Percentiles rank a stretch among this genome's conserved stretches.
phyloP scores from a whole-genome alignment of 1,284 basidiomycete species.

The Cutaneotrichosporon sp. region DNA sequence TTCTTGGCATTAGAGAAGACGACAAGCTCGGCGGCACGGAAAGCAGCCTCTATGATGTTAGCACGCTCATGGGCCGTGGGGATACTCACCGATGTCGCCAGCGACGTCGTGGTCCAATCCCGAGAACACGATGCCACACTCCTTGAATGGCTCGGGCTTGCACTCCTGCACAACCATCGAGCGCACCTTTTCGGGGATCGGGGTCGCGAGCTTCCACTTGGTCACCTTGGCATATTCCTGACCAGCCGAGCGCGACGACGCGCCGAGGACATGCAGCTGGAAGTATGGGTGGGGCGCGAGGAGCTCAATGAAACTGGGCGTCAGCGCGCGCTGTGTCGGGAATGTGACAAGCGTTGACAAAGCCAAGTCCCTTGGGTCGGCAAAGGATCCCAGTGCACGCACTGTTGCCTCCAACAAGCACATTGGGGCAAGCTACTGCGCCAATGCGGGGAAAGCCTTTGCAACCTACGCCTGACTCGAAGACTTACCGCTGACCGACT shows the following conservation, averaged over 20 bases:
- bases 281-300: conserved; percentile 90
- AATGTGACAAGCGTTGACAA: too few relatives aligned
- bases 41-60: conserved; percentile 60
- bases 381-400: too few relatives aligned
- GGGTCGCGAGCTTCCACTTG: conserved; percentile 83
- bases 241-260: conserved; percentile 81
- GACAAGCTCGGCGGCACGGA: conserved; percentile 79
- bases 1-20: conserved; percentile 99
- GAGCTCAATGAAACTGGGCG: conserved; percentile 71
- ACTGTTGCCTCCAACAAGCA: too few relatives aligned
- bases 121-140: conserved; percentile 87
- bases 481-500: conserved; percentile 69
- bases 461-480: too few relatives aligned
- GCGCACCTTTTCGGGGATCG: conserved; percentile 65
- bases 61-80: too few relatives aligned
- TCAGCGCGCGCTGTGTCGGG: too few relatives aligned
- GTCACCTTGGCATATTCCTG: conserved; percentile 73
- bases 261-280: conserved; percentile 77
- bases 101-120: conserved; percentile 92
- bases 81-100: conserved; percentile 78
- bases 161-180: conserved; percentile 76
- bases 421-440: too few relatives aligned
- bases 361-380: too few relatives aligned
- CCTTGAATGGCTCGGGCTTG: conserved; percentile 66
- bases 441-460: too few relatives aligned